A percentile compares a stretch with the other conserved stretches of the same genome.
Conservation (phyloP, 1,284 basidiomycete genomes). For the Malassezia brasiliensis region DNA sequence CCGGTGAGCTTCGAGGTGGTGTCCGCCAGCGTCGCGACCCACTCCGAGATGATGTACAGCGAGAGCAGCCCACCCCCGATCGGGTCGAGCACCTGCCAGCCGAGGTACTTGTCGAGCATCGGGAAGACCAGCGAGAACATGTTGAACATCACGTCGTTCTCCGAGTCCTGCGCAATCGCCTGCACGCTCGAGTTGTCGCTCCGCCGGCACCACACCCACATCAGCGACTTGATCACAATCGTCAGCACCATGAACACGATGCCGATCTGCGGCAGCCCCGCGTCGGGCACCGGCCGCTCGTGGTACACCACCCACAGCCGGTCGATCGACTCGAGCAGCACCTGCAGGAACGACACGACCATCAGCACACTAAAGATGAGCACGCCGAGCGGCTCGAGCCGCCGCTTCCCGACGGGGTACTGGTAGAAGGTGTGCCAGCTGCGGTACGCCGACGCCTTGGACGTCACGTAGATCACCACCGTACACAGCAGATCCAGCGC, state of each 20-base stretch:
- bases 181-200: slow-evolving; percentile 48
- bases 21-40: slow-evolving; percentile 37
- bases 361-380: slow-evolving; percentile 54
- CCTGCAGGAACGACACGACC: slow-evolving; percentile 51
- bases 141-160: slow-evolving; percentile 55
- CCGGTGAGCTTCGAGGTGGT: slow-evolving; percentile 40
- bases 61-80: slow-evolving; percentile 31
- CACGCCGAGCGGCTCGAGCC: slow-evolving; percentile 52
- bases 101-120: slow-evolving; percentile 41
- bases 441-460: slow-evolving; percentile 36
- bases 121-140: slow-evolving; percentile 55
- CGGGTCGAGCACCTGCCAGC: slow-evolving; percentile 36
- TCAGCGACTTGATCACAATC: slow-evolving; percentile 53
- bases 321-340: slow-evolving; percentile 38
- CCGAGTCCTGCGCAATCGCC: slow-evolving; percentile 51
- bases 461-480: slow-evolving; percentile 48
- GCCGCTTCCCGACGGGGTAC: slow-evolving; percentile 54
- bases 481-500: slow-evolving; percentile 55
- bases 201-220: slow-evolving; percentile 50
- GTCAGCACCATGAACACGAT: slow-evolving; percentile 53
- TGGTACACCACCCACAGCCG: slow-evolving; percentile 36
- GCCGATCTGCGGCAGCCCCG: slow-evolving; percentile 37
- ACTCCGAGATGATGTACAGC: slow-evolving; percentile 43
- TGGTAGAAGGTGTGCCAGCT: slow-evolving; percentile 40
- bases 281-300: slow-evolving; percentile 26